Evolutionary conservation across 1,284 basidiomycete genomes (phyloP).

Genomic region (Ceratorhiza oryzae-sativae): DNA sequence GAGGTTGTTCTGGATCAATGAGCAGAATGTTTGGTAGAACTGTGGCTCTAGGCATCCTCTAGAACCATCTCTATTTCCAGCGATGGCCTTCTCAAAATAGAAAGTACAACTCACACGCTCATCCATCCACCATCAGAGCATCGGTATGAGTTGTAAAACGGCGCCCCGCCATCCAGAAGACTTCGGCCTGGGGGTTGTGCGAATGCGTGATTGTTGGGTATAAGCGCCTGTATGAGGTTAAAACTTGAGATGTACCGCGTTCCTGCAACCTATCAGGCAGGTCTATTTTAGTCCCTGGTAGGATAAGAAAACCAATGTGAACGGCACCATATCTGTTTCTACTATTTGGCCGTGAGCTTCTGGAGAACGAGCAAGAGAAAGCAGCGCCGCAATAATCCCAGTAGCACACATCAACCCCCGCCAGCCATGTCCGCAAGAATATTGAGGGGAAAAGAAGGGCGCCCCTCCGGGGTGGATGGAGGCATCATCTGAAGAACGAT

Average conservation of each 20-base stretch:
- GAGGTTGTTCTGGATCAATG: conserved; percentile 62
- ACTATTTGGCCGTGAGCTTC: conserved; percentile 76
- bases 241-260: conserved; percentile 78
- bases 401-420: conserved; percentile 76
- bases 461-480: conserved; percentile 57
- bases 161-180: conserved; percentile 77
- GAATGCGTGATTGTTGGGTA: conserved; percentile 51
- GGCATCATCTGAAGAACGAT: conserved; percentile 67
- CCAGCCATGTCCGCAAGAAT: conserved; percentile 84
- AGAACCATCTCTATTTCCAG: neutral
- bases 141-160: conserved; percentile 78
- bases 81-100: neutral
- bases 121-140: conserved; percentile 78
- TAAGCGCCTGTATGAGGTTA: conserved; percentile 62
- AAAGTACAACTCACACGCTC: conserved; percentile 57
- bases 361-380: conserved; percentile 60
- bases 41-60: conserved; percentile 71
- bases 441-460: conserved; percentile 77
- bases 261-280: conserved; percentile 69
- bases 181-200: conserved; percentile 64
- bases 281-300: neutral
- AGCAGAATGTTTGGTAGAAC: conserved; percentile 70
- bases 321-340: conserved; percentile 74
- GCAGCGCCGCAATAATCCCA: conserved; percentile 77
- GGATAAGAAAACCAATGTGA: neutral